Conservation (phyloP, 352 stramenopile genomes). For the Pythium scleroteichum region DNA sequence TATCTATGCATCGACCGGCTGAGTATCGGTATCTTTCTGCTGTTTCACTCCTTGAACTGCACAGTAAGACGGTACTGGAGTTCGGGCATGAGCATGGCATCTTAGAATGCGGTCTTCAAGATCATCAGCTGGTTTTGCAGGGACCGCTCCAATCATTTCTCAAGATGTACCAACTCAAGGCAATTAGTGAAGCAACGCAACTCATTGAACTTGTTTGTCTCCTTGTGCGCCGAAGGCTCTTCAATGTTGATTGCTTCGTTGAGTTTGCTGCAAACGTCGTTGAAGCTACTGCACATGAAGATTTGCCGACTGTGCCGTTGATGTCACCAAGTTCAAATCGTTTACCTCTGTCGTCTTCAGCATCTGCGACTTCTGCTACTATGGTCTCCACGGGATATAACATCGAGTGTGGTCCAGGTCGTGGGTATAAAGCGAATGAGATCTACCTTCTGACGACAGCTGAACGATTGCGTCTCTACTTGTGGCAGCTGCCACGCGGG, state of each 20-base stretch:
- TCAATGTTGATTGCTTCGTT: slow-evolving; percentile 74
- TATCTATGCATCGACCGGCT: slow-evolving; percentile 74
- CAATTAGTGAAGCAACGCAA: slow-evolving; percentile 75
- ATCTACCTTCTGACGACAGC: slow-evolving; percentile 62
- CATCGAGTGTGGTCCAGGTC: slow-evolving; percentile 81
- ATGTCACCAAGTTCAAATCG: slow-evolving; percentile 28
- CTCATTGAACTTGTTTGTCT: slow-evolving; percentile 83
- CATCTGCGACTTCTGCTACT: slow-evolving; percentile 25
- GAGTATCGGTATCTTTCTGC: slow-evolving; percentile 84
- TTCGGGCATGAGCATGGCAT: slow-evolving; percentile 61
- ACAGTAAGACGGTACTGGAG: slow-evolving; percentile 61
- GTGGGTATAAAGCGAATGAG: slow-evolving; percentile 82
- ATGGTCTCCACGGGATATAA: slow-evolving; percentile 83
- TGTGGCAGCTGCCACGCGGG: slow-evolving; percentile 83
- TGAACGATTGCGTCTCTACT: slow-evolving; percentile 74
- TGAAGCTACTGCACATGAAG: slow-evolving; percentile 33
- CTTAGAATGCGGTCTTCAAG: slow-evolving; percentile 38
- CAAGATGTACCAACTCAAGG: slow-evolving; percentile 72
- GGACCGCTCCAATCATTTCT: slow-evolving; percentile 75
- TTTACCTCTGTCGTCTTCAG: slow-evolving; percentile 3
- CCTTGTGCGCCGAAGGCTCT: slow-evolving; percentile 69
- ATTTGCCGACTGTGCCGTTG: slow-evolving; percentile 3
- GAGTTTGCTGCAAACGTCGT: slow-evolving; percentile 63
- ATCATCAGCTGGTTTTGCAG: slow-evolving; percentile 76
- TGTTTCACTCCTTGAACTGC: slow-evolving; percentile 80